Conservation (phyloP, 176 grass and related monocot genomes). For the Themeda triandra region DNA sequence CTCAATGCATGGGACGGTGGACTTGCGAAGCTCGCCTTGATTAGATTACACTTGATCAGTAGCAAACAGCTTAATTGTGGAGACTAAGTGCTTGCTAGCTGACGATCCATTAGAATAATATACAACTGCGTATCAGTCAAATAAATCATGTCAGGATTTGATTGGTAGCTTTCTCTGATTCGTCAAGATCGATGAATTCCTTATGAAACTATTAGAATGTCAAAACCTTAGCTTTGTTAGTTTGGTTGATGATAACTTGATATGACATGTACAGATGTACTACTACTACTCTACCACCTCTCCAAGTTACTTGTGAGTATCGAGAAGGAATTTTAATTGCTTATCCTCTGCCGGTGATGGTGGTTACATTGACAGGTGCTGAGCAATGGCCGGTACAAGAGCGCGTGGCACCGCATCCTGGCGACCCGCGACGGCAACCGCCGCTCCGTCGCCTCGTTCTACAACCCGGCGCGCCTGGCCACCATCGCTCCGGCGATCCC, state of each 20-base stretch:
- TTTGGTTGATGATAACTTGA: background rate
- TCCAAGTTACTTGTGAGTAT: background rate
- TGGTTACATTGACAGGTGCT: slow-evolving; percentile 35
- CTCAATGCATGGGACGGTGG: slow-evolving; percentile 1
- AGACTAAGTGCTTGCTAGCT: too few species aligned
- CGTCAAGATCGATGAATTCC: too few species aligned
- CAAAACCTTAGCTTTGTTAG: too few species aligned
- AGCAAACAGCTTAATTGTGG: background rate
- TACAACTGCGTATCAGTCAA: background rate
- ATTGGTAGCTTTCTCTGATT: too few species aligned
- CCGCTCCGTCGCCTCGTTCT: slow-evolving; percentile 80
- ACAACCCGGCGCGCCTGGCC: slow-evolving; percentile 64
- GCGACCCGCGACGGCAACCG: slow-evolving; percentile 57
- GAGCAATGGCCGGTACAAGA: slow-evolving; percentile 83
- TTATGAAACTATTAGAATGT: too few species aligned
- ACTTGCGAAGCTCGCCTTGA: slow-evolving; percentile 15
- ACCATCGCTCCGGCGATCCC: slow-evolving; percentile 43
- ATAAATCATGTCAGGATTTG: too few species aligned
- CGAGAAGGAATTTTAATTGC: background rate
- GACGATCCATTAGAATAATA: too few species aligned
- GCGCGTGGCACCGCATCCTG: slow-evolving; percentile 89
- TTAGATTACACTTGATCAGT: slow-evolving; percentile 28
- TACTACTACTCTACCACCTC: background rate
- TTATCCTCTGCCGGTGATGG: background rate
- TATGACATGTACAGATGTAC: background rate